Percentiles rank a stretch among this genome's conserved stretches.
Evolutionary conservation across 1,284 basidiomycete genomes (phyloP).

Genomic region (Papiliotrema laurentii): DNA sequence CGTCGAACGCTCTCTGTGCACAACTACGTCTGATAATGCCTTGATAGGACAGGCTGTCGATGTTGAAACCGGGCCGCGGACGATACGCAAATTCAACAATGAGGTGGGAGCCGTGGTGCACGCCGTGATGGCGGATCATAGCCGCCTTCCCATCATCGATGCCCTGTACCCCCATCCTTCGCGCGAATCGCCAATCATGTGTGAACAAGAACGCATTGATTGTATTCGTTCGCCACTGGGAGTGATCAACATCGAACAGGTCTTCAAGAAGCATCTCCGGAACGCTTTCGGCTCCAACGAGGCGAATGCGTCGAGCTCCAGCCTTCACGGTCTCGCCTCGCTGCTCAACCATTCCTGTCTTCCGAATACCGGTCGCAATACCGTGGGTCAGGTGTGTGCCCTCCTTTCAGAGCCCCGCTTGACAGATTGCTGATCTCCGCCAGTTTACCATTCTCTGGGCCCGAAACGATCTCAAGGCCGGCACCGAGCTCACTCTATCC

Average conservation of each 20-base stretch:
- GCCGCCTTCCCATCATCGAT: neutral
- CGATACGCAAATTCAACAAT: neutral
- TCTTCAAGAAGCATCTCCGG: neutral
- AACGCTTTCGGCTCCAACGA: conserved; percentile 1
- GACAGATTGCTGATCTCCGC: neutral
- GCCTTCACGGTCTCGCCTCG: neutral
- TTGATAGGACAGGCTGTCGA: neutral
- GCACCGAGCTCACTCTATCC: neutral
- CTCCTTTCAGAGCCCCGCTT: neutral
- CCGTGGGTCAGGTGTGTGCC: neutral
- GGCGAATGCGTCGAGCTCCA: too few species aligned
- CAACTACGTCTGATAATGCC: neutral
- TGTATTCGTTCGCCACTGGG: neutral
- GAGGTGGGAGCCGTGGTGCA: neutral
- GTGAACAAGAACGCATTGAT: neutral
- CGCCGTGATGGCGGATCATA: neutral
- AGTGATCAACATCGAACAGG: neutral
- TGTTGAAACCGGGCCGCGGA: neutral
- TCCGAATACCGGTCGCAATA: neutral
- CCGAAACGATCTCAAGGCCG: neutral
- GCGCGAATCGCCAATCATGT: neutral
- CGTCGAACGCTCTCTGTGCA: neutral
- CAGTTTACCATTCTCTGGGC: neutral
- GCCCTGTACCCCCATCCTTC: neutral
- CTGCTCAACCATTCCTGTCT: conserved; percentile 2